Evolutionary conservation across 2,329 filamentous ascomycete species (phyloP), one percentile per base, ranked within the genome.

Genomic region (Dactylonectria estremocensis): DNA sequence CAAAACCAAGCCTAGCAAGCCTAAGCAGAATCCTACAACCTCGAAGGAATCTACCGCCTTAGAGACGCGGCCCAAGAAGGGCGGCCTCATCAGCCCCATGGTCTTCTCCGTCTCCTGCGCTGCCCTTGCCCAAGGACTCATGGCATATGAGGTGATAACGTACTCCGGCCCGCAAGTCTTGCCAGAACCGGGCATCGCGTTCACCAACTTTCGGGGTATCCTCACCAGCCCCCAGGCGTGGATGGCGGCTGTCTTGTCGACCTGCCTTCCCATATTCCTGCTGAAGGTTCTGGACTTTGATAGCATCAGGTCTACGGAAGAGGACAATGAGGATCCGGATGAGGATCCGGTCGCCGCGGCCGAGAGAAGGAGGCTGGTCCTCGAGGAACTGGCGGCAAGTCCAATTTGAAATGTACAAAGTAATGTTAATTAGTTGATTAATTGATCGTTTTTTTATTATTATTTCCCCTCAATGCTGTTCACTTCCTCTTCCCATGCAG

Each of bases 151-250:
- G 40, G 69, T 74, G 9, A 9, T 66, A 2, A n/a, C 20, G 33
- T 68, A 66, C 14, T 67, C 68, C 14, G 66, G 66, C 10, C 20
- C 45, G 8, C 20, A 33, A 9, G 14, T n/a, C 8, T 14, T 56
- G 20, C 11, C 50, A 2, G 64, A 70, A 18, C 45, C 62, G 16
- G 67, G 64, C 8, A 35, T 67, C 33, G 72, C 71, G 2, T 76
- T 75, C 56, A 54, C 57, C 24, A 76, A 76, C 52, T 74, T 76
- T 22, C 40, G 61, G 2, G 48, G 48, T 10, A 57, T 72, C 2
- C 40, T 76, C 2, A 72, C 66, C 2, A 66, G 68, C 35, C 67
- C 66, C 13, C 55, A 61, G 14, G 71, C 61, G 16, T 76, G 74
- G 74, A 53, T 55, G 7, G 68, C 68, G 0, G 52, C 54, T 11